Conservation (phyloP, 2,329 filamentous ascomycete species). For the Teratosphaeria destructans region DNA sequence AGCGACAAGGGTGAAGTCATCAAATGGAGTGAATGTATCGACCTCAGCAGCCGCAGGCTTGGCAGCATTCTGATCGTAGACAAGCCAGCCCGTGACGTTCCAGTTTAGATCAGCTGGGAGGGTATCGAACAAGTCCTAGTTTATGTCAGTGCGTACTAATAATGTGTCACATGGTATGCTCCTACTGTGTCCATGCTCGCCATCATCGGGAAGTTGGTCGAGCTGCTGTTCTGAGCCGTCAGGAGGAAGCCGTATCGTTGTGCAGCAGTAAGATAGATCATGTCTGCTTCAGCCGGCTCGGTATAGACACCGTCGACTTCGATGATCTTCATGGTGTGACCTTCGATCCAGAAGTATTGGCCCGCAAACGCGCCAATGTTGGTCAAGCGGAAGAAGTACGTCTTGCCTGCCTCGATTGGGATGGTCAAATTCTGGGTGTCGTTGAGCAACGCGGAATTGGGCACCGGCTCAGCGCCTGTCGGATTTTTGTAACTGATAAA, state of each 20-base stretch:
- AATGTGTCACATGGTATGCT: background rate
- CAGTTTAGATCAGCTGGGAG: constrained; percentile 59
- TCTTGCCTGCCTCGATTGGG: constrained; percentile 40
- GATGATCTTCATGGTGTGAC: constrained; percentile 53
- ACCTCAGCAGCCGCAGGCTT: constrained; percentile 44
- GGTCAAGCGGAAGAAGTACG: constrained; percentile 56
- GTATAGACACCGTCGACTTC: constrained; percentile 63
- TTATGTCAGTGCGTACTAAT: constrained; percentile 1
- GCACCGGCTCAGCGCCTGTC: constrained; percentile 54
- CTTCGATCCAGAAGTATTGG: constrained; percentile 62
- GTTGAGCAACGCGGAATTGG: constrained; percentile 55
- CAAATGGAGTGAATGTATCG: constrained; percentile 55
- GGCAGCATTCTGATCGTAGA: constrained; percentile 41
- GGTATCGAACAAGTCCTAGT: constrained; percentile 48
- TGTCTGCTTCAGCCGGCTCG: constrained; percentile 47
- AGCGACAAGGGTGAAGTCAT: constrained; percentile 64
- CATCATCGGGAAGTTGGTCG: constrained; percentile 51
- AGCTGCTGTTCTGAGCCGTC: constrained; percentile 46
- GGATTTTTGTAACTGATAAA: constrained; percentile 47
- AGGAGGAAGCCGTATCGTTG: constrained; percentile 62
- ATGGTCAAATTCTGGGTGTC: constrained; percentile 42
- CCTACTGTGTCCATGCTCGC: constrained; percentile 37
- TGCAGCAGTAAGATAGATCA: constrained; percentile 57
- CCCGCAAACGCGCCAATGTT: constrained; percentile 63
- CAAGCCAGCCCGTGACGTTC: constrained; percentile 46